Evolutionary conservation across 1,284 basidiomycete genomes (phyloP), one percentile per base, ranked within the genome.

Genomic region (Porogramme epimiltina): DNA sequence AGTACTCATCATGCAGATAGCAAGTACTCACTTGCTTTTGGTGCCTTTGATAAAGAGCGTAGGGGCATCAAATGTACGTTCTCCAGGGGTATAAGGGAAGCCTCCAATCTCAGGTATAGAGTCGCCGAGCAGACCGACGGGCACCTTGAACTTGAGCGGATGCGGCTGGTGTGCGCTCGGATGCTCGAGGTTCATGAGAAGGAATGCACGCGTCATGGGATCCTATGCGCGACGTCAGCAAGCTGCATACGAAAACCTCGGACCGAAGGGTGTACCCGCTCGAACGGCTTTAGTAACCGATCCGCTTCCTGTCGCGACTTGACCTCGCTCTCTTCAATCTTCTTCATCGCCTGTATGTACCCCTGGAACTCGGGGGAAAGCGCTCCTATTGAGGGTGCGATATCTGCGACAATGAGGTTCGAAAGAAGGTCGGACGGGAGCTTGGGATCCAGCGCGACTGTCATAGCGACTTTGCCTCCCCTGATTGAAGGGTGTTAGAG

Each of bases 381-480:
- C 4, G 73, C 66, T 2, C 81, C 84, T 41, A 77, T 76, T 1
- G 82, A 75, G 1, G 93, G 93, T 0, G 91, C 79, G 54, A 95
- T 91, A 68, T 95, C 93, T 10, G 81, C 90, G 5, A 92, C 79
- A 45, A 95, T 78, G n/a, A 95, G 78, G 36, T 84, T 74, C 13
- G 77, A 71, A 16, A 95, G 68, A 2, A 76, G 70, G 42, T 70
- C 72, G 16, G 68, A 45, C 3, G 79, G 77, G 18, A 79, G 74
- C 3, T 75, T 66, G 25, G 80, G 71, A 62, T 77, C 66, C 20
- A 95, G 78, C 0, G 92, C 91, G 25, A 91, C 71, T 1, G 86
- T 67, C 90, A 93, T 93, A 0, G 87, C 89, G 1, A 85, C 89
- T 69, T 95, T 95, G 13, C 93, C 93, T 51, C 93, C 93, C 89